Evolutionary conservation across 2,329 filamentous ascomycete species (phyloP), one percentile per base, ranked within the genome.

Genomic region (Colletotrichum sp.): DNA sequence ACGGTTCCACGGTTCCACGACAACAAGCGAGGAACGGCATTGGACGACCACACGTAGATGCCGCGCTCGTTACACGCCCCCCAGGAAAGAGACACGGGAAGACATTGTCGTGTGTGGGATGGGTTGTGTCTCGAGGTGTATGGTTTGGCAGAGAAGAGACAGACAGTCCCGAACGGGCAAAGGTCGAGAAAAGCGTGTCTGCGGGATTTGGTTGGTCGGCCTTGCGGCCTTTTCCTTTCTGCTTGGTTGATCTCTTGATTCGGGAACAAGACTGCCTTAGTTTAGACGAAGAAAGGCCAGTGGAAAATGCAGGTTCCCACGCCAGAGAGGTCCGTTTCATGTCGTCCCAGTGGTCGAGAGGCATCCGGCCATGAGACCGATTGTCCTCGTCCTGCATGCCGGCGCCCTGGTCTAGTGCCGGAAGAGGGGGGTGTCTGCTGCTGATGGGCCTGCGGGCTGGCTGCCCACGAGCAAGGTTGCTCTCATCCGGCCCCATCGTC

Each of bases 301-400:
- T 27, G 11, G 21, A 34, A n/a, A 31, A 61, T 62, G 59, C 15
- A 62, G 59, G 59, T 36, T 43, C 34, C 59, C 34, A 34, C 59
- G 34, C 34, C 59, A 62, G 58, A 68, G 55, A 29, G n/a, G 15
- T 31, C 59, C 64, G 71, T 73, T 73, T 73, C 71, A 73, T 55
- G 67, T 70, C 57, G 62, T 66, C 33, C 62, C 33, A 71, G 38
- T 71, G 71, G 71, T 36, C 33, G 62, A 62, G 24, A 54, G 38
- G 67, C 54, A 47, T 61, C 55, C 68, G 61, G 66, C 29, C 54
- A 61, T 66, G 68, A 71, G 68, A 73, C 71, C 68, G 68, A 61
- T 63, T 70, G 21, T 51, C 36, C 54, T 54, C 67, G 34, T 27
- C 36, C 57, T 66, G 69, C 55, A 66, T 66, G 43, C 43, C 43